Percentiles rank a stretch among this genome's conserved stretches.
phyloP scores from a whole-genome alignment of 1,139 yeast species.

The Suzukiozyma palmioleophila region DNA sequence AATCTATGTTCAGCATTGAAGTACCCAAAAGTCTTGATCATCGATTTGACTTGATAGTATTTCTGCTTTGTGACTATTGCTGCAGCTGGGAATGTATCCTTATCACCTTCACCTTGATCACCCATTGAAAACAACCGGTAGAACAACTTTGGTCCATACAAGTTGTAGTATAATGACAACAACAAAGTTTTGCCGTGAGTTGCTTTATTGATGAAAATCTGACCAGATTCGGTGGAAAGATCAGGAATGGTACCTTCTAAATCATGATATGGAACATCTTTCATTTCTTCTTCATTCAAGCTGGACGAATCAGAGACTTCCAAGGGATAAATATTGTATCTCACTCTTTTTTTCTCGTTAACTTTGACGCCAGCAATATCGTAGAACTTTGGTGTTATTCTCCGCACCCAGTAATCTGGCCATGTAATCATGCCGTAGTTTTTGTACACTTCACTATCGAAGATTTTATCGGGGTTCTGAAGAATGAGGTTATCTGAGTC shows the following conservation, averaged over 20 bases:
- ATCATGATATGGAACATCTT: slow-evolving; percentile 40
- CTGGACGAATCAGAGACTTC: slow-evolving; percentile 6
- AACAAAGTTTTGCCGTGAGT: slow-evolving; percentile 51
- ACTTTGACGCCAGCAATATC: slow-evolving; percentile 53
- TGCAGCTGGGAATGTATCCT: slow-evolving; percentile 60
- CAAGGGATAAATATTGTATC: slow-evolving; percentile 22
- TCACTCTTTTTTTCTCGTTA: slow-evolving; percentile 20
- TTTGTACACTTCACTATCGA: slow-evolving; percentile 51
- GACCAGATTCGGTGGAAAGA: slow-evolving; percentile 63
- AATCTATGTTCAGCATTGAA: slow-evolving; percentile 19
- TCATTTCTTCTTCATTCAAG: slow-evolving; percentile 10
- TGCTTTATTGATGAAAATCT: slow-evolving; percentile 48
- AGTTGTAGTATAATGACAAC: slow-evolving; percentile 52
- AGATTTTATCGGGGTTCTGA: slow-evolving; percentile 37
- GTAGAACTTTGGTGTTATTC: slow-evolving; percentile 65
- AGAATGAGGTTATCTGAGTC: slow-evolving; percentile 42
- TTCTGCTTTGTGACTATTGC: slow-evolving; percentile 44
- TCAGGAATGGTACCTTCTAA: slow-evolving; percentile 56
- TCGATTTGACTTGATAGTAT: slow-evolving; percentile 48
- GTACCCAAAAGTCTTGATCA: slow-evolving; percentile 30
- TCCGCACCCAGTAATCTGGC: slow-evolving; percentile 83
- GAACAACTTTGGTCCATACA: slow-evolving; percentile 53
- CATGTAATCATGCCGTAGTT: slow-evolving; percentile 62
- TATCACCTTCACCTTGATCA: slow-evolving; percentile 63
- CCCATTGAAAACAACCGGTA: slow-evolving; percentile 58